Base-by-base conservation (phyloP, 108 stramenopile genomes). In the Craspedostauros australis region DNA sequence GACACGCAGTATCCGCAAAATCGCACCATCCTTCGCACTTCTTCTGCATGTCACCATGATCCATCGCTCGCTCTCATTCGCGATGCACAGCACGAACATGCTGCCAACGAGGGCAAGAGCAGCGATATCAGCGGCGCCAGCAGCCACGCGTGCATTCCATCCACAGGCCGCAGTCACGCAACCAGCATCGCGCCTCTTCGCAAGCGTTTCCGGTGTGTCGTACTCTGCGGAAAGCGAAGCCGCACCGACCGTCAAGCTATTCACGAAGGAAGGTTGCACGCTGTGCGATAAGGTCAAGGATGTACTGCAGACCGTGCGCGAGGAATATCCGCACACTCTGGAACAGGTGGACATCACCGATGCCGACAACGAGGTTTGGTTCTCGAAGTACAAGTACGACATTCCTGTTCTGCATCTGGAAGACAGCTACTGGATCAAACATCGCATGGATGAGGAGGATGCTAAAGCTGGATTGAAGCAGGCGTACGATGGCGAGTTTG, bases 181-280 rank as follows among this genome's bases (percentile, higher is more conserved):
- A n/a, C n/a, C n/a, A n/a, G n/a, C n/a, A n/a, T 41, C 54, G 21
- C 66, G 66, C 7, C 27, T 18, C 11, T 48, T 68, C 28, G 73
- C 66, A 16, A 77, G 76, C 33, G 82, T 90, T 16, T 70, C 84
- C 19, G 88, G 88, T 20, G 51, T 41, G 39, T 68, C 82, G 26
- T 90, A 90, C 47, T 22, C 51, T 27, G 56, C 48, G 15, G 49
- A 60, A 36, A 19, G 34, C 19, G 19, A 18, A 2, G 16, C 39
- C n/a, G 54, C 26, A 43, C 80, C 82, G 7, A 61, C 22, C 0
- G 66, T 90, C 14, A 64, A 57, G 19, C 66, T 91, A 15, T 90
- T 79, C 52, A 91, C 89, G 5, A 91, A 86, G 41, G 73, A 86
- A 57, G 82, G 81, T 14, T 91, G 89, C 39, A 86, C 89, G 0